Base-by-base conservation (phyloP, 768 basidiomycete genomes). In the Wakefieldia striispora region DNA sequence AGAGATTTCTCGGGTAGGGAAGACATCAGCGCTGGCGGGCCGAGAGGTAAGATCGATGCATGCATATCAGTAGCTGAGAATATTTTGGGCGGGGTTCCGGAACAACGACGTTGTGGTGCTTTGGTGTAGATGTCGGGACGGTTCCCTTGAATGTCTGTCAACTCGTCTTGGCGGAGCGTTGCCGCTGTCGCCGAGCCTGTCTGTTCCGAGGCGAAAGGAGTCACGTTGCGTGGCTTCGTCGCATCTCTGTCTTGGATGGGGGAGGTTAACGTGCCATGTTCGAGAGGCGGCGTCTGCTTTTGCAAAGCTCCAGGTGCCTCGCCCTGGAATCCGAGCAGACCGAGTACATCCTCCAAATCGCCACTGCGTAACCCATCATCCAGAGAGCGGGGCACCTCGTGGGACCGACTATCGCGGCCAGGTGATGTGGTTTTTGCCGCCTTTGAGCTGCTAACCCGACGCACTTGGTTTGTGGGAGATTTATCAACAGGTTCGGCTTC, bases 11-110 rank as follows among this genome's bases (percentile, higher is more conserved):
- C 77, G 47, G 86, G 70, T 1, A 78, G 75, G 1, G 80, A 79
- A 11, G 78, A 84, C 63, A 71, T 79, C 31, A 86, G 64, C 50
- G 73, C 72, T 2, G 81, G 73, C 0, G 85, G 84, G 52, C 81
- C 83, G 21, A 70, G 70, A 0, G 82, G 81, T 3, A 86, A 71
- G 19, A 78, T 56, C 3, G 69, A 70, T 10, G 68, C 66, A 40
- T 74, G 72, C 21, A 55, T 43, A 31, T 67, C 64, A 20, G 60
- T 45, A 40, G 50, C 51, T 16, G 51, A 60, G 31, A 50, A 53
- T 20, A 7, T 26, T 21, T 42, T 45, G 20, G 1, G 29, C 10
- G 27, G 31, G 14, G 54, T 34, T 35, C 50, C 47, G 11, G 63
- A 49, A 40, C 13, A 29, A 33, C 31, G 54, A 20, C 53, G 61